Evolutionary conservation across 208 protist genomes (phyloP), one percentile per base, ranked within the genome.

Genomic region (Porcisia hertigi): DNA sequence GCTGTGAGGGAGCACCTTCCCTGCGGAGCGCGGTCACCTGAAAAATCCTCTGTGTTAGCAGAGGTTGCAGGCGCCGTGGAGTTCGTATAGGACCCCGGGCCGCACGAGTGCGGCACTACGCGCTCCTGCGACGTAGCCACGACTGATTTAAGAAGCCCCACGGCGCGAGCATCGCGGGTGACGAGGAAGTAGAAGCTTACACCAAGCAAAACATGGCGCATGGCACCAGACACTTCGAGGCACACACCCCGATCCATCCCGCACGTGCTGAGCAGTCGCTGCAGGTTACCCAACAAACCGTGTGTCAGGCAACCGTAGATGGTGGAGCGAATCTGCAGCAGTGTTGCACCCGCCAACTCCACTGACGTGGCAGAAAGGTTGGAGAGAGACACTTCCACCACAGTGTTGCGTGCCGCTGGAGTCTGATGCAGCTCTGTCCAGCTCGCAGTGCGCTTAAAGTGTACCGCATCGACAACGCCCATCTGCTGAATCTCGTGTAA

Each of bases 341-440:
- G 36, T 30, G 41, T 71, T 39, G 73, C 66, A 34, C 73, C 74
- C 66, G 45, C 73, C 73, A 47, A 71, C 73, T 77, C 54, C 39
- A 83, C 62, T 43, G 82, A 86, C 6, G 73, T 77, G 34, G 73
- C 52, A 7, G 82, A 80, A 14, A 76, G 63, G 8, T 60, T 75
- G 20, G 74, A 45, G 49, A 73, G 64, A 58, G 73, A 65, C 3
- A 87, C 62, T 4, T 71, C 43, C 41, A 86, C 69, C 3, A 69
- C 52, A n/a, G 73, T 16, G 57, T 75, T 77, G 63, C 64, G 64
- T 54, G 85, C 86, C 18, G 86, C 82, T 5, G 79, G 71, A 0
- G 86, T 69, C 75, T 87, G 75, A 79, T 92, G 89, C 64, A 96
- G 76, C 86, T 96, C 92, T 60, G 54, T 71, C 92, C 92, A 96